Conservation (phyloP, 495 filamentous ascomycete genomes). For the Xylaria acuta region DNA sequence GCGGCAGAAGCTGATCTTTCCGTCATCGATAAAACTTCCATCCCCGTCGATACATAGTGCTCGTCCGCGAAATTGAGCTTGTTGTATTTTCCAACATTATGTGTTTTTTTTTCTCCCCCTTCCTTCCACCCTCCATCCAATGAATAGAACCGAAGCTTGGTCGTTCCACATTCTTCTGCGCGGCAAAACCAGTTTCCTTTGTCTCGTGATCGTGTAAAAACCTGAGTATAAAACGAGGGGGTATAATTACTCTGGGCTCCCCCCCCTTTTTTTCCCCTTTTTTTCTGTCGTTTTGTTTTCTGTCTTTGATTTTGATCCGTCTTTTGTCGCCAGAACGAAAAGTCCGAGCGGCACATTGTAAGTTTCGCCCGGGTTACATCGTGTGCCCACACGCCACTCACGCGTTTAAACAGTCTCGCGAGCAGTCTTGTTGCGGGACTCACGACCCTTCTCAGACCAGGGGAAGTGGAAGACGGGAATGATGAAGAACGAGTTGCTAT, state of each 20-base stretch:
- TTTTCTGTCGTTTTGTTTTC: neutral
- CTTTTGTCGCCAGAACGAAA: neutral
- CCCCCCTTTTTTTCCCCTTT: neutral
- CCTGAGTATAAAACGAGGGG: neutral
- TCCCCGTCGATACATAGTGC: neutral
- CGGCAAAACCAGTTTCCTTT: neutral
- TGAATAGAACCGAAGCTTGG: neutral
- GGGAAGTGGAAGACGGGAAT: slow-evolving; percentile 96
- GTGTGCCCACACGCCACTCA: neutral
- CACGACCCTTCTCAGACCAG: slow-evolving; percentile 87
- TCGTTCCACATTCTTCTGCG: neutral
- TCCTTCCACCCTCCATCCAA: neutral
- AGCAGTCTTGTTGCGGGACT: slow-evolving; percentile 53
- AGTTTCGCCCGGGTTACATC: neutral
- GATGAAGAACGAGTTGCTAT: slow-evolving; percentile 89
- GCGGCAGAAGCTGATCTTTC: neutral
- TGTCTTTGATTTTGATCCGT: neutral
- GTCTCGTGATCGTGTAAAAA: neutral
- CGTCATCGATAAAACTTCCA: neutral
- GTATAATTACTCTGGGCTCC: slow-evolving; percentile 8
- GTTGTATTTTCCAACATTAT: neutral
- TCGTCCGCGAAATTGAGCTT: neutral
- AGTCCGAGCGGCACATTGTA: neutral
- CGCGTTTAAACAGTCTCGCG: slow-evolving; percentile 41
- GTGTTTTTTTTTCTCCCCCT: neutral